Base-by-base conservation (phyloP, 345 rosid species). In the Anastatica hierochuntica region DNA sequence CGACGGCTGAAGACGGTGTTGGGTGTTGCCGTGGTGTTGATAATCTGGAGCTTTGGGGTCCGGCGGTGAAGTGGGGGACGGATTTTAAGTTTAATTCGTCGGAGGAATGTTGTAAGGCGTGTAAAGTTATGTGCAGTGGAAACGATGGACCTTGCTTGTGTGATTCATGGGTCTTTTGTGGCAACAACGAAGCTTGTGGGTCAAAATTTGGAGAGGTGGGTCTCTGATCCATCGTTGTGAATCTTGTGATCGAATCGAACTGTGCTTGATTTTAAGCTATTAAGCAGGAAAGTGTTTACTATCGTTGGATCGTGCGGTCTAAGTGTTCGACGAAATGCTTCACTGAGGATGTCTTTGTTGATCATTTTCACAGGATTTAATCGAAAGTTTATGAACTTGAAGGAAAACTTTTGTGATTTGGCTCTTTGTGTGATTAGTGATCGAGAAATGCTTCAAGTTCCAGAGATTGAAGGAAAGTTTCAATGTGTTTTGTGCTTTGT, bases 21-120 rank as follows among this genome's bases (percentile, higher is more conserved):
- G 77, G 67, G 24, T 92, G 98, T 49, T 92, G 98, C 56, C 77
- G 81, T 48, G 98, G 97, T 60, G 71, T 85, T 27, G 82, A 85
- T 34, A 68, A 81, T 59, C 53, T 88, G 78, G 98, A 92, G 86
- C 75, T 92, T 0, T 92, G 98, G 98, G 97, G 98, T n/a, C 35
- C 75, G 9, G 94, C 97, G 19, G 97, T 92, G 74, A 92, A 88
- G 75, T 92, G 97, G 97, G 98, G 98, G 2, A 74, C 95, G 35
- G 94, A 88, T 29, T 83, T 83, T 34, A 88, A 83, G 88, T 81
- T 88, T 68, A 78, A 81, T 60, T 72, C 84, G 30, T 78, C 95
- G 8, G 46, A 19, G 56, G 74, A 69, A 60, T 92, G 97, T 64
- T 92, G 98, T 52, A 54, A 71, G 70, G 90, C 94, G 51, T 88